phyloP scores from a whole-genome alignment of 306 rosid species.

The Amphicarpaea edgeworthii region DNA sequence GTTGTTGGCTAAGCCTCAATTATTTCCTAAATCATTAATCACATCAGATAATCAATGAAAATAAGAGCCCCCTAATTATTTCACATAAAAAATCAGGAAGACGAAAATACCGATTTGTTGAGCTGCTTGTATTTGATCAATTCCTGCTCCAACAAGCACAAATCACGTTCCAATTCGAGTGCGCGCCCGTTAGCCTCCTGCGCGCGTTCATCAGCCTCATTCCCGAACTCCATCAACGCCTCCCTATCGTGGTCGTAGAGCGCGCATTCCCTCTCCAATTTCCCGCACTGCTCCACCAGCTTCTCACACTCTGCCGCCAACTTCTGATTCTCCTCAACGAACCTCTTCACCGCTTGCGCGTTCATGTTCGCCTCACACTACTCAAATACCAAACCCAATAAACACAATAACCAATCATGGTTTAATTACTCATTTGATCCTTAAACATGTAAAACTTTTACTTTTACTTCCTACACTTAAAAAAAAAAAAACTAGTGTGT shows the following conservation, averaged over 20 bases:
- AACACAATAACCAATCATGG: not conserved
- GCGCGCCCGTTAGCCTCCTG: constrained; percentile 69
- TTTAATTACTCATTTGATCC: too few relatives aligned
- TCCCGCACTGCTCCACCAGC: constrained; percentile 63
- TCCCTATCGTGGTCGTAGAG: constrained; percentile 85
- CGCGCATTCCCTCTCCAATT: constrained; percentile 73
- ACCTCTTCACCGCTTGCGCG: constrained; percentile 78
- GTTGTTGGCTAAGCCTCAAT: not conserved
- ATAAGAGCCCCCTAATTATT: not conserved
- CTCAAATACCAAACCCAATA: not conserved
- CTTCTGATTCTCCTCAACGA: constrained; percentile 85
- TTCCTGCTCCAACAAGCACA: constrained; percentile 56
- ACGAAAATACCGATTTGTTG: constrained; percentile 56
- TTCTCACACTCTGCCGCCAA: constrained; percentile 69
- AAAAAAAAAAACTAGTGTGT: too few relatives aligned
- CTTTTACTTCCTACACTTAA: too few relatives aligned
- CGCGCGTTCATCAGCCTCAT: constrained; percentile 88
- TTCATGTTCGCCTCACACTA: constrained; percentile 77
- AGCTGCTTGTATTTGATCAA: constrained; percentile 51
- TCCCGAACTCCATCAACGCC: constrained; percentile 88
- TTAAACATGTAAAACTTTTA: too few relatives aligned
- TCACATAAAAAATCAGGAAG: not conserved
- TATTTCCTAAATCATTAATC: not conserved
- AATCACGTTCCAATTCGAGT: constrained; percentile 65
- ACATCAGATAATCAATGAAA: not conserved